Percentiles rank a stretch among this genome's conserved stretches.
These are phyloP conservation scores for Umbellularia californica DNA, from an alignment of 164 flowering plant species.

Conservation along the genomic window DNA sequence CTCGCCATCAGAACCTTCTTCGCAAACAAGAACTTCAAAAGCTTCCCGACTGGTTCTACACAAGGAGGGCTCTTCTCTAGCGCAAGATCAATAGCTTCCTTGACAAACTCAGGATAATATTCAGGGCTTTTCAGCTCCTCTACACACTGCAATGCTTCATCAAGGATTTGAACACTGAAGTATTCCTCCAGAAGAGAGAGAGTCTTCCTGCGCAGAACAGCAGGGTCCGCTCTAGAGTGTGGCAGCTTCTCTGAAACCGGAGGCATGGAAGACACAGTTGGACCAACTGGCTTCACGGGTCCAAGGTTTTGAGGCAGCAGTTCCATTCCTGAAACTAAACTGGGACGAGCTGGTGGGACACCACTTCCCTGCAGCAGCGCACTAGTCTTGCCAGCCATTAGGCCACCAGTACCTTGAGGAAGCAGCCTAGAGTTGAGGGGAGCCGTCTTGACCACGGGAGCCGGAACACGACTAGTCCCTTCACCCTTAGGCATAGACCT, in stretches of 20 bases:
- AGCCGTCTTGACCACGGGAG: constrained; percentile 43
- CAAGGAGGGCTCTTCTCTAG: constrained; percentile 71
- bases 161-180: constrained; percentile 53
- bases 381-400: constrained; percentile 58
- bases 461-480: constrained; percentile 38
- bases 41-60: constrained; percentile 55
- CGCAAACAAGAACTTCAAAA: constrained; percentile 46
- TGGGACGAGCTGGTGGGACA: constrained; percentile 29
- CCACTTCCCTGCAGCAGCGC: constrained; percentile 66
- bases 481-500: constrained; percentile 61
- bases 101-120: constrained; percentile 69
- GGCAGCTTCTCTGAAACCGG: constrained; percentile 36
- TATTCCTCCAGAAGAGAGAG: constrained; percentile 76
- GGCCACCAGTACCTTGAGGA: constrained; percentile 74
- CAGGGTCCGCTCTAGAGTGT: constrained; percentile 30
- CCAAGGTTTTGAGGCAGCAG: constrained; percentile 23
- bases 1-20: constrained; percentile 47
- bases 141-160: constrained; percentile 82
- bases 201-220: constrained; percentile 55
- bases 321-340: constrained; percentile 27
- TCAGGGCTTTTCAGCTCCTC: constrained; percentile 75
- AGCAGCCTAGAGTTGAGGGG: constrained; percentile 51
- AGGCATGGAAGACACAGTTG: constrained; percentile 13
- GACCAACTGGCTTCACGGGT: constrained; percentile 27
- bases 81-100: constrained; percentile 64